A percentile compares a stretch with the other conserved stretches of the same genome.
These are phyloP conservation scores for Coniosporium tulheliwenetii DNA, from an alignment of 2,329 filamentous ascomycete species.

Conservation along the genomic window DNA sequence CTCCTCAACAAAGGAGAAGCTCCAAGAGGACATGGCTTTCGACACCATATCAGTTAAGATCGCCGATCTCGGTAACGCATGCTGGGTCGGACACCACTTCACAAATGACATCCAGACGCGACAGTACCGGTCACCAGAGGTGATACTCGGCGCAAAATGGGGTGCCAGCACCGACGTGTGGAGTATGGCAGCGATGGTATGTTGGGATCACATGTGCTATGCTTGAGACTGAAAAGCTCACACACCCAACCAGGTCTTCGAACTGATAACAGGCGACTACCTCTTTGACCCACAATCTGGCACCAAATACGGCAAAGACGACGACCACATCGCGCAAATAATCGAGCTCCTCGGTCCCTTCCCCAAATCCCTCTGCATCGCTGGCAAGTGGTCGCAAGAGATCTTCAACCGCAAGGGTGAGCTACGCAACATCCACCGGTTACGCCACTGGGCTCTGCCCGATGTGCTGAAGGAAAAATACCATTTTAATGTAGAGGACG, in stretches of 20 bases:
- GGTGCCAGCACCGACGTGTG: slow-evolving; percentile 98
- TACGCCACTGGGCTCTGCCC: slow-evolving; percentile 88
- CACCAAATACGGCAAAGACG: slow-evolving; percentile 97
- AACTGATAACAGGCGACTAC: slow-evolving; percentile 95
- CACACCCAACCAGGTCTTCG: slow-evolving; percentile 55
- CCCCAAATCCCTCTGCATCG: slow-evolving; percentile 78
- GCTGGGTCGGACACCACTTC: slow-evolving; percentile 98
- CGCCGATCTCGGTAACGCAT: slow-evolving; percentile 92
- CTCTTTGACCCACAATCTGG: slow-evolving; percentile 96
- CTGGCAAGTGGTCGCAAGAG: slow-evolving; percentile 94
- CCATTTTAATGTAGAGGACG: slow-evolving; percentile 76
- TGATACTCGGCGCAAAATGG: slow-evolving; percentile 94
- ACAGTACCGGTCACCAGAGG: slow-evolving; percentile 93
- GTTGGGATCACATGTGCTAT: slow-evolving; percentile 11
- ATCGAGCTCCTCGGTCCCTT: slow-evolving; percentile 92
- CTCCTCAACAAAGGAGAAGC: slow-evolving; percentile 29
- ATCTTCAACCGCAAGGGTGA: slow-evolving; percentile 98
- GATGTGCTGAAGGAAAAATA: slow-evolving; percentile 95
- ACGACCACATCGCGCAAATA: slow-evolving; percentile 97
- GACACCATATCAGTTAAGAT: slow-evolving; percentile 97
- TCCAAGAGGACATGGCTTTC: slow-evolving; percentile 44
- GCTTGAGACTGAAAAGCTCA: slow-evolving; percentile 2
- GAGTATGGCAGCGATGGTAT: slow-evolving; percentile 99
- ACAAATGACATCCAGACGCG: slow-evolving; percentile 98
- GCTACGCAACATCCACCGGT: slow-evolving; percentile 87